Conservation (phyloP, 1,284 basidiomycete species). For the Schizopora paradoxa region DNA sequence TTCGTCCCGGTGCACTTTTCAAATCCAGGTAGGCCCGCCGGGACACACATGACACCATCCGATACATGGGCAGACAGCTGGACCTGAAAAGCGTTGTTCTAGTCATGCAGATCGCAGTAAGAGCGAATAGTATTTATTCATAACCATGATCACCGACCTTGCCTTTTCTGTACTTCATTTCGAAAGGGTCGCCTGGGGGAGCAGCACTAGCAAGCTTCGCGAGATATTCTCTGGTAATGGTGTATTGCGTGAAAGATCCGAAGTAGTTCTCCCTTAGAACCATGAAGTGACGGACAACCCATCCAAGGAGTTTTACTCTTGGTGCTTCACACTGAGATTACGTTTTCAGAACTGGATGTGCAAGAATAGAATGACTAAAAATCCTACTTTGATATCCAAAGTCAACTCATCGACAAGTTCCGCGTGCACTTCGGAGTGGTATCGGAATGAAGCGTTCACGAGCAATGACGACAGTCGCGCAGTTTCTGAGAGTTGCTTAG, state of each 20-base stretch:
- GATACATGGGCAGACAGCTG: conserved; percentile 54
- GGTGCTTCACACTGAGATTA: conserved; percentile 24
- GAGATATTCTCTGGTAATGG: conserved; percentile 79
- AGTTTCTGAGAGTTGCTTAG: conserved; percentile 42
- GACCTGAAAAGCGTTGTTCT: conserved; percentile 82
- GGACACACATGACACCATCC: conserved; percentile 56
- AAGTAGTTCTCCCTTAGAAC: conserved; percentile 88
- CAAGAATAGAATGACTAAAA: conserved; percentile 1
- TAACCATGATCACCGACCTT: conserved; percentile 56
- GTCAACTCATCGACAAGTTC: conserved; percentile 77
- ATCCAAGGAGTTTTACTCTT: conserved; percentile 72
- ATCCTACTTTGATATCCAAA: conserved; percentile 58
- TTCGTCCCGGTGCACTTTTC: conserved; percentile 32
- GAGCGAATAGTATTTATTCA: conserved; percentile 1
- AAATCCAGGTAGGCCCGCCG: conserved; percentile 73
- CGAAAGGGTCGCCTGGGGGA: conserved; percentile 74
- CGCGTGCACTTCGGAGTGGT: conserved; percentile 58
- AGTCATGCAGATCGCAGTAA: conserved; percentile 11
- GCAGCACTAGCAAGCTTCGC: conserved; percentile 55
- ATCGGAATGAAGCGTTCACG: conserved; percentile 71
- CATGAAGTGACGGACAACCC: conserved; percentile 85
- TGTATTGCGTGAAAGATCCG: conserved; percentile 87
- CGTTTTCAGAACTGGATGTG: not conserved
- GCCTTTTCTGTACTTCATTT: conserved; percentile 70
- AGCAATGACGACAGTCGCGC: conserved; percentile 54